Conservation (phyloP, 2,329 filamentous ascomycete genomes). For the Monosporascus sp. region DNA sequence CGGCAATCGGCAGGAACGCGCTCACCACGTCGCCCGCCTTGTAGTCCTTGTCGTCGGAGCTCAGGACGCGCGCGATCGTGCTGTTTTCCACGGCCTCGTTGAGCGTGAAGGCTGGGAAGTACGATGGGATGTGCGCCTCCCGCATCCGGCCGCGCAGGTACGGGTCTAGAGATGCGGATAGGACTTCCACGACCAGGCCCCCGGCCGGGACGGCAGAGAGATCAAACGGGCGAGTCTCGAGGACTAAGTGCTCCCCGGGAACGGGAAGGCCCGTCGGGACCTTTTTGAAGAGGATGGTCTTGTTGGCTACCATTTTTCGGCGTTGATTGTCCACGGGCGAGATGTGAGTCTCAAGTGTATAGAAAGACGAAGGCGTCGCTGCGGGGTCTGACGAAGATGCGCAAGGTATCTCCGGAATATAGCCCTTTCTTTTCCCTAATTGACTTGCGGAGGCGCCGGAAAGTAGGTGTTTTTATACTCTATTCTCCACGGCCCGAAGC, state of each 20-base stretch:
- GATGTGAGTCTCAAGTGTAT: no score
- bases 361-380: no score
- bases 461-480: no score
- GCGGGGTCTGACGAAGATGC: no score
- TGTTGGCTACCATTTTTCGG: constrained; percentile 49
- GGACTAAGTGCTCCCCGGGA: constrained; percentile 55
- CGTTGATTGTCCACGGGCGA: no score
- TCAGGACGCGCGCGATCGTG: constrained; percentile 58
- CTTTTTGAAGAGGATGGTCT: constrained; percentile 61
- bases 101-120: constrained; percentile 54
- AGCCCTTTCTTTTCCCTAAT: no score
- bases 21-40: constrained; percentile 56
- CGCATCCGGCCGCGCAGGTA: constrained; percentile 70
- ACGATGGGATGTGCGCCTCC: constrained; percentile 50
- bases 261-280: constrained; percentile 57
- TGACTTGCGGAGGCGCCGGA: no score
- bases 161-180: constrained; percentile 66
- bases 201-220: constrained; percentile 49
- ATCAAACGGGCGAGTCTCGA: constrained; percentile 60
- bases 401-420: no score
- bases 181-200: constrained; percentile 58
- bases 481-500: no score
- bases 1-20: constrained; percentile 49
- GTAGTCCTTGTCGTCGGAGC: constrained; percentile 56
- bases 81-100: constrained; percentile 55